Base-by-base conservation (phyloP, 192 early-diverging fungal species). In the Chytriomyces sp. region DNA sequence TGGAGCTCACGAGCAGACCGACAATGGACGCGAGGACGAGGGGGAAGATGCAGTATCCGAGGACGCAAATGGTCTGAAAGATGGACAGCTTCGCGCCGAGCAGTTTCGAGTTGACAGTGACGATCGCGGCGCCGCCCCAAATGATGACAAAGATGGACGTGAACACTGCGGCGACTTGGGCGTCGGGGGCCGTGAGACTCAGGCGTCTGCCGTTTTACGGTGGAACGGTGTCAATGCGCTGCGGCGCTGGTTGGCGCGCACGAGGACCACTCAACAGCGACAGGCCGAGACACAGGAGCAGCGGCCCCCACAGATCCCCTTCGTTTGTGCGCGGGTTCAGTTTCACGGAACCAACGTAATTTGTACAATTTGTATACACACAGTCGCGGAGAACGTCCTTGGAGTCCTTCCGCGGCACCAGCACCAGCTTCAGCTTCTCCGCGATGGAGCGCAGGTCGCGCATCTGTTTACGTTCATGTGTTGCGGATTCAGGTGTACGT, bases 11-110 rank as follows among this genome's bases (percentile, higher is more conserved):
- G 64, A 95, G 82, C 34, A 94, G 80, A 0, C 89, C 76, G 4
- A 95, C 73, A 19, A 96, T 74, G 28, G 93, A 88, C 32, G 89
- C 92, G 28, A 93, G 77, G 0, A 94, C 90, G 66, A 99, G 82
- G 7, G 96, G 96, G 69, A 96, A 99, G 62, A 98, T 81, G 78
- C 96, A 99, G 82, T 99, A 99, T 6, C 96, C 95, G 58, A 99
- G 84, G 17, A 95, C 91, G 79, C 96, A 99, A 5, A 99, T 94
- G 71, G 89, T 91, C 72, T 99, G 96, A 78, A 96, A 96, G 73
- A 99, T 97, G 7, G 96, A 99, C 93, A 98, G 86, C 78, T 88
- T 84, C 28, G 95, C 96, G 37, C 96, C 96, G 19, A 99, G 86
- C 53, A 99, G 84, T 76, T 97, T 94, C 62, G 95, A 93, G 76